phyloP scores from a whole-genome alignment of 495 filamentous ascomycete genomes.

The Penicillium silybi region DNA sequence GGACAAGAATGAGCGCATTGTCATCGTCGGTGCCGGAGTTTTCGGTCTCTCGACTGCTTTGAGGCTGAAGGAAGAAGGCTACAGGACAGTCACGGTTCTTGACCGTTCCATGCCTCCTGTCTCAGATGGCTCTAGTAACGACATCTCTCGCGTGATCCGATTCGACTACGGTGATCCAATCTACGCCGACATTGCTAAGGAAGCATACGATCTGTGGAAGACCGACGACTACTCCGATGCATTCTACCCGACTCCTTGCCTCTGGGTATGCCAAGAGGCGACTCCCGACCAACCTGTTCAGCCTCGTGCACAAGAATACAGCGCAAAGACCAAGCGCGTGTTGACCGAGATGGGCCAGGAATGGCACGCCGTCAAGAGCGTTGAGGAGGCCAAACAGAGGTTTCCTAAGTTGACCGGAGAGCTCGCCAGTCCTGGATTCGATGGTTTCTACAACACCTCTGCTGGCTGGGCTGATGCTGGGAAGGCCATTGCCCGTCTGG shows the following conservation, averaged over 20 bases:
- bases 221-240: conserved; percentile 31
- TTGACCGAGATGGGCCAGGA: conserved; percentile 37
- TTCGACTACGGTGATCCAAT: conserved; percentile 67
- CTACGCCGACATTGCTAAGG: conserved; percentile 60
- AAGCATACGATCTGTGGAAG: conserved; percentile 66
- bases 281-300: conserved; percentile 38
- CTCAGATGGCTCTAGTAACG: conserved; percentile 58
- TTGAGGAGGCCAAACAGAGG: conserved; percentile 35
- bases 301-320: conserved; percentile 34
- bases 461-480: conserved; percentile 79
- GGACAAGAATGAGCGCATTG: conserved; percentile 39
- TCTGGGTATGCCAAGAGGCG: conserved; percentile 27
- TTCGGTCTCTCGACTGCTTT: conserved; percentile 65
- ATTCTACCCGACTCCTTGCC: conserved; percentile 30
- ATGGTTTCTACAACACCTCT: conserved; percentile 66
- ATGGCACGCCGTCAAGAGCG: conserved; percentile 30
- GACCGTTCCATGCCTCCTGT: conserved; percentile 58
- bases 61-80: conserved; percentile 49
- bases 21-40: conserved; percentile 68
- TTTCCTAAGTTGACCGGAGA: conserved; percentile 42
- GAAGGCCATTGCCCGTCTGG: conserved; percentile 55
- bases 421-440: conserved; percentile 46
- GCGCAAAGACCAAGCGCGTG: conserved; percentile 30
- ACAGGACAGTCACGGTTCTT: conserved; percentile 56
- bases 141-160: conserved; percentile 67